phyloP scores from a whole-genome alignment of 257 asterid species.

The Nicotiana benthamiana region DNA sequence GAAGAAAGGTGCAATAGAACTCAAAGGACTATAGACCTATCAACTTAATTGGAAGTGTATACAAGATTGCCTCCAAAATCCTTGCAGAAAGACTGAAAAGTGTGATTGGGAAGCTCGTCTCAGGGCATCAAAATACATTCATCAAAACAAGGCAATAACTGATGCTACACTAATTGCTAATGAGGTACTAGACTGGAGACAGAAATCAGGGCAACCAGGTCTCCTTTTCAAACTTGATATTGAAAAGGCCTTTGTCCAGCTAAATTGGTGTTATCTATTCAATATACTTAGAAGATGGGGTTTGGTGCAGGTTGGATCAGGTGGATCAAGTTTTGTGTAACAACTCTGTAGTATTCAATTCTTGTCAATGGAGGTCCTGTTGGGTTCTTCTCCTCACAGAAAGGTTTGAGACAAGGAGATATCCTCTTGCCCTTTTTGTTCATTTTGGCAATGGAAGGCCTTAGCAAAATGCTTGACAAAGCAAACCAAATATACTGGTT shows the following conservation, averaged over 20 bases:
- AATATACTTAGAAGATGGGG: background rate
- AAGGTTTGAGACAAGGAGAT: background rate
- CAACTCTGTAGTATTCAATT: background rate
- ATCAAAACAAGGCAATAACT: too few species aligned
- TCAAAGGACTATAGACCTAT: background rate
- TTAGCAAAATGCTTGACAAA: background rate
- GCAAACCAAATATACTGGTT: background rate
- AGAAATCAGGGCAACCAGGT: background rate
- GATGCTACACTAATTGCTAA: too few species aligned
- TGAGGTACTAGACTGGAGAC: too few species aligned
- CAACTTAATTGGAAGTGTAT: background rate
- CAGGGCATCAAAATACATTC: too few species aligned
- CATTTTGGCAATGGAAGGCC: background rate
- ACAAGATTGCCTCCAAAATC: background rate
- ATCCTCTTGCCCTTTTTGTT: background rate
- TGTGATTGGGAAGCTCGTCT: too few species aligned
- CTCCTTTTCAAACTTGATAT: background rate
- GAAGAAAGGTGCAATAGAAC: background rate
- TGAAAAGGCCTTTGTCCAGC: background rate
- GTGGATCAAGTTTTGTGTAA: background rate
- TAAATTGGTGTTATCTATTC: background rate
- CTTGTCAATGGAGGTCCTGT: background rate
- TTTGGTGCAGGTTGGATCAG: background rate
- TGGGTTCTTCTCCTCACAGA: background rate
- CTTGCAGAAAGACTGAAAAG: background rate